A percentile compares a stretch with the other conserved stretches of the same genome.
Evolutionary conservation across 2,329 filamentous ascomycete species (phyloP).

Genomic region (Bipolaris victoriae): DNA sequence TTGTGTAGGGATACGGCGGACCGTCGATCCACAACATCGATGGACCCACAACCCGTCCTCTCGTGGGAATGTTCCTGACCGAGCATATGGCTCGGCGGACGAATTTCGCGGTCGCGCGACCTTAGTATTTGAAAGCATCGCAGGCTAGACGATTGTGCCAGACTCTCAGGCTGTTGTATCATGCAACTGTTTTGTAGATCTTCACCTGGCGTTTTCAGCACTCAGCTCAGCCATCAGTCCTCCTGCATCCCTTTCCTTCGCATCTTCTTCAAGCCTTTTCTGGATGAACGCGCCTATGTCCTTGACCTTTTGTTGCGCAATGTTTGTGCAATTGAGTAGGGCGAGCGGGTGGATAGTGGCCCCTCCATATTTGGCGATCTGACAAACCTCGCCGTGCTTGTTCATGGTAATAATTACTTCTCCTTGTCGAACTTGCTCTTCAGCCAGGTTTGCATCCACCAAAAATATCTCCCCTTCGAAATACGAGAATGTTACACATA

Average conservation of each 20-base stretch:
- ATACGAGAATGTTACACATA: constrained; percentile 89
- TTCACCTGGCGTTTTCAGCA: constrained; percentile 80
- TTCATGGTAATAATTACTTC: constrained; percentile 86
- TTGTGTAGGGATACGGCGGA: background rate
- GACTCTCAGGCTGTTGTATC: constrained; percentile 24
- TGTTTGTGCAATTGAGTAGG: constrained; percentile 75
- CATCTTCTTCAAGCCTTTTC: constrained; percentile 75
- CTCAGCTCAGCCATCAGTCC: constrained; percentile 81
- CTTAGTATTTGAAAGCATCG: constrained; percentile 12
- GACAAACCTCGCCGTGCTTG: constrained; percentile 86
- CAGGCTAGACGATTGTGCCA: constrained; percentile 15
- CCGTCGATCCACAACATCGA: constrained; percentile 10
- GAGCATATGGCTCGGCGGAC: constrained; percentile 21
- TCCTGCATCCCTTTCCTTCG: constrained; percentile 76
- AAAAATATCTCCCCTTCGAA: constrained; percentile 76
- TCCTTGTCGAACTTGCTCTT: constrained; percentile 77
- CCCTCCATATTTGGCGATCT: constrained; percentile 89
- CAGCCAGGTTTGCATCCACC: constrained; percentile 73
- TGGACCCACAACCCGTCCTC: constrained; percentile 4
- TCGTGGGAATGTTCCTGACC: constrained; percentile 5
- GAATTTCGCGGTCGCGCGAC: constrained; percentile 21
- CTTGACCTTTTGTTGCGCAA: constrained; percentile 80
- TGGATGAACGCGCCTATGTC: constrained; percentile 78
- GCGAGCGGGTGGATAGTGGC: constrained; percentile 78
- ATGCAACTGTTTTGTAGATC: constrained; percentile 11